phyloP scores from a whole-genome alignment of 306 rosid genomes.

The Acmispon strigosus region DNA sequence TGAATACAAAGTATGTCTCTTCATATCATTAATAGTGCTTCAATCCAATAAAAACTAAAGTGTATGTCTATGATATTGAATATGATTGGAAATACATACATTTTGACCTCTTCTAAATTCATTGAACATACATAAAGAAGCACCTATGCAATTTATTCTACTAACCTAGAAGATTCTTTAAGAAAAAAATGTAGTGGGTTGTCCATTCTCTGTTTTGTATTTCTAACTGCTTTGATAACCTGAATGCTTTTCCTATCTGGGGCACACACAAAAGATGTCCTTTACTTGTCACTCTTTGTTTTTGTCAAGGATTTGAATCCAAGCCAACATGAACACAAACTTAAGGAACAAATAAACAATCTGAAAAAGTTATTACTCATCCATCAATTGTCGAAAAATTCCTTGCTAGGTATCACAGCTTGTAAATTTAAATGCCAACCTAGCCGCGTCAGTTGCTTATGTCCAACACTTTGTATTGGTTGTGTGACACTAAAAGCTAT shows the following conservation, averaged over 20 bases:
- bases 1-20: not conserved
- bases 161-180: not conserved
- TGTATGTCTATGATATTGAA: too few relatives aligned
- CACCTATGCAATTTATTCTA: not conserved
- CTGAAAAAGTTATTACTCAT: slow-evolving; percentile 29
- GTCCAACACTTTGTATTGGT: slow-evolving; percentile 25
- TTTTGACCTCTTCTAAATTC: not conserved
- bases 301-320: slow-evolving; percentile 21
- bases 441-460: slow-evolving; percentile 15
- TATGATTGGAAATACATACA: not conserved
- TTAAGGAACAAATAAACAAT: slow-evolving; percentile 9
- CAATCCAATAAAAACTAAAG: not conserved
- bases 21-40: not conserved
- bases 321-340: slow-evolving; percentile 20
- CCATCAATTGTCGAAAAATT: slow-evolving; percentile 34
- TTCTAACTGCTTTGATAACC: not conserved
- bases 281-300: slow-evolving; percentile 15
- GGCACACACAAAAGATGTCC: slow-evolving; percentile 11
- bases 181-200: slow-evolving; percentile 15
- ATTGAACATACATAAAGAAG: not conserved
- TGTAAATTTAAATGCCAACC: slow-evolving; percentile 13
- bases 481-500: not conserved
- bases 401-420: slow-evolving; percentile 22
- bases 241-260: not conserved
- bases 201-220: slow-evolving; percentile 15